Percentiles rank a stretch among this genome's conserved stretches.
These are phyloP conservation scores for Lithospermum erythrorhizon DNA, from an alignment of 257 asterid species.

Conservation along the genomic window DNA sequence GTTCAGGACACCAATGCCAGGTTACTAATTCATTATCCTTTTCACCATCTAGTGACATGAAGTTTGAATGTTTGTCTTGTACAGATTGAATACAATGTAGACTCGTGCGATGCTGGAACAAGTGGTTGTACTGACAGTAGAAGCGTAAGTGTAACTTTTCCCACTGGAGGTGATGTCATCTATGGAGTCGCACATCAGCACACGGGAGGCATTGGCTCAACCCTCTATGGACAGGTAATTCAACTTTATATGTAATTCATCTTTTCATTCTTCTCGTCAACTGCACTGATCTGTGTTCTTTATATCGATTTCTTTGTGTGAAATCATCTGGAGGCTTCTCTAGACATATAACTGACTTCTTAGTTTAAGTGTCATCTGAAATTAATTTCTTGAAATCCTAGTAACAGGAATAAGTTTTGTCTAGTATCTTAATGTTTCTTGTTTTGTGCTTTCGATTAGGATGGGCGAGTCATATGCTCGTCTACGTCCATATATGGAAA, in stretches of 20 bases:
- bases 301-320: too few relatives aligned
- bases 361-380: not conserved
- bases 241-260: not conserved
- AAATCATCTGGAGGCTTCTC: not conserved
- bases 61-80: slow-evolving; percentile 7
- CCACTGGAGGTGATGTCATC: slow-evolving; percentile 50
- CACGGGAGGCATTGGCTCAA: slow-evolving; percentile 40
- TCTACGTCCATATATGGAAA: slow-evolving; percentile 60
- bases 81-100: slow-evolving; percentile 51
- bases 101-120: slow-evolving; percentile 27
- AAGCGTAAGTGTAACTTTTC: slow-evolving; percentile 23
- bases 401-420: not conserved
- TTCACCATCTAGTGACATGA: not conserved
- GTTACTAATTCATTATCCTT: slow-evolving; percentile 10
- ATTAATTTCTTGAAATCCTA: too few relatives aligned
- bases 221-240: slow-evolving; percentile 61
- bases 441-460: slow-evolving; percentile 27
- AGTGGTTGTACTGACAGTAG: slow-evolving; percentile 28
- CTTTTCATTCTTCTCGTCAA: not conserved
- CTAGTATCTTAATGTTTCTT: not conserved
- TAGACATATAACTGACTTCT: not conserved
- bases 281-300: not conserved
- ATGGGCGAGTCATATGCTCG: slow-evolving; percentile 61
- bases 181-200: slow-evolving; percentile 77
- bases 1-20: slow-evolving; percentile 23